A percentile compares a stretch with the other conserved stretches of the same genome.
phyloP scores from a whole-genome alignment of 805 yeast species.

The Blastobotrys attinorum region DNA sequence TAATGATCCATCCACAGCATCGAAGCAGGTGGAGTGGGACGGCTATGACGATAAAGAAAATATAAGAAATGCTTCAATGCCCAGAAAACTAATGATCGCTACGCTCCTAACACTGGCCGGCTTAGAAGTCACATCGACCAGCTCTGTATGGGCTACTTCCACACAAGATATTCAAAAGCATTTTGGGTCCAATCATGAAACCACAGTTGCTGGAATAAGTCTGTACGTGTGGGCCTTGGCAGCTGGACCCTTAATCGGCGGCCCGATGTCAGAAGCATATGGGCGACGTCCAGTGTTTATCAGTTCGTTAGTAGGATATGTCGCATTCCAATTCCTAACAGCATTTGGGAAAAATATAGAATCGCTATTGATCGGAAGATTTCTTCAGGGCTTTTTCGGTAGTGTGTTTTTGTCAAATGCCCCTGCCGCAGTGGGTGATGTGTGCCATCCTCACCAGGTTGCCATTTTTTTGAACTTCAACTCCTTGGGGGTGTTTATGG shows the following conservation, averaged over 20 bases:
- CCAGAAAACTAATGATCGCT: slow-evolving; percentile 34
- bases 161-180: slow-evolving; percentile 30
- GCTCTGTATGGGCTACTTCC: slow-evolving; percentile 43
- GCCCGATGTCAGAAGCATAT: slow-evolving; percentile 64
- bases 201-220: slow-evolving; percentile 40
- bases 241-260: slow-evolving; percentile 52
- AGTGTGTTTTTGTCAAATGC: slow-evolving; percentile 71
- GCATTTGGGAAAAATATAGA: slow-evolving; percentile 34
- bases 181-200: slow-evolving; percentile 36
- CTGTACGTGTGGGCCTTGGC: slow-evolving; percentile 55
- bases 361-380: slow-evolving; percentile 53
- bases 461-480: slow-evolving; percentile 63
- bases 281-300: slow-evolving; percentile 62
- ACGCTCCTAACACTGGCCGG: slow-evolving; percentile 19
- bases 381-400: slow-evolving; percentile 67
- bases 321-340: slow-evolving; percentile 43
- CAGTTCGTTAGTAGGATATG: slow-evolving; percentile 39
- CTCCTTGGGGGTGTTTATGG: slow-evolving; percentile 71
- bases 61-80: slow-evolving; percentile 29
- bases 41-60: slow-evolving; percentile 29
- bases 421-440: slow-evolving; percentile 75
- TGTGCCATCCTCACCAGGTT: slow-evolving; percentile 73
- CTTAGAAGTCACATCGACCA: slow-evolving; percentile 35
- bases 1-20: neutral
- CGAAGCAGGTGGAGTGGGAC: slow-evolving; percentile 10